These are phyloP conservation scores for Debaryomyces coudertii DNA, from an alignment of 1,139 yeast species.

Conservation along the genomic window DNA sequence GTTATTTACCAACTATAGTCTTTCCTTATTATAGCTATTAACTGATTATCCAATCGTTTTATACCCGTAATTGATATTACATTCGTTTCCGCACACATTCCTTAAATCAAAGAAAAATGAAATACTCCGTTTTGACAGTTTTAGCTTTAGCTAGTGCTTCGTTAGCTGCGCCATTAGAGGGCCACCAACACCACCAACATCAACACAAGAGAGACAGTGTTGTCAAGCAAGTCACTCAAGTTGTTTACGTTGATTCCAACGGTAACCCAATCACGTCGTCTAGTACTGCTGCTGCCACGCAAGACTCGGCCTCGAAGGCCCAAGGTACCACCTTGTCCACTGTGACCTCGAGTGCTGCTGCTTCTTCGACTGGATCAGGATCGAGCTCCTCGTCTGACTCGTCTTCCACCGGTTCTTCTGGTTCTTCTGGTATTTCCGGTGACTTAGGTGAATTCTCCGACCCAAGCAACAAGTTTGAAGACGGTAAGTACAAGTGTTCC, in stretches of 20 bases:
- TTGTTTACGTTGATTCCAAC: slow-evolving; percentile 74
- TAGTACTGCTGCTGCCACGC: slow-evolving; percentile 19
- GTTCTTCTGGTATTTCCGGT: slow-evolving; percentile 51
- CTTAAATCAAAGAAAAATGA: slow-evolving; percentile 15
- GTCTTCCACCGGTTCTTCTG: slow-evolving; percentile 21
- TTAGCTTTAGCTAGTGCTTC: slow-evolving; percentile 27
- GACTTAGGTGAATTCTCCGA: slow-evolving; percentile 56
- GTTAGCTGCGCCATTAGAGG: slow-evolving; percentile 37
- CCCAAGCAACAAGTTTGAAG: slow-evolving; percentile 67
- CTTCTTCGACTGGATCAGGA: slow-evolving; percentile 32
- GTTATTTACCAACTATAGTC: slow-evolving; percentile 26
- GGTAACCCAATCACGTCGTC: slow-evolving; percentile 52
- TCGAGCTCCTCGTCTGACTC: slow-evolving; percentile 22
- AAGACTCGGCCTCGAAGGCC: slow-evolving; percentile 21
- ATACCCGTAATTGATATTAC: slow-evolving; percentile 3
- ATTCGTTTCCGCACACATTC: slow-evolving; percentile 2
- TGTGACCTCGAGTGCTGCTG: slow-evolving; percentile 31
- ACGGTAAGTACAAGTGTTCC: slow-evolving; percentile 77
- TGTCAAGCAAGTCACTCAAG: slow-evolving; percentile 53
- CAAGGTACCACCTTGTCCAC: slow-evolving; percentile 29
- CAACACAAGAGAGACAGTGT: slow-evolving; percentile 74
- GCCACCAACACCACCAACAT: slow-evolving; percentile 34
- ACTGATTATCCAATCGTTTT: slow-evolving; percentile 7
- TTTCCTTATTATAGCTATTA: slow-evolving; percentile 19
- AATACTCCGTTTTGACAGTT: slow-evolving; percentile 22